Percentiles rank a stretch among this genome's conserved stretches.
These are phyloP conservation scores for Colletotrichum sp. DNA, from an alignment of 2,329 filamentous ascomycete genomes.

Conservation along the genomic window DNA sequence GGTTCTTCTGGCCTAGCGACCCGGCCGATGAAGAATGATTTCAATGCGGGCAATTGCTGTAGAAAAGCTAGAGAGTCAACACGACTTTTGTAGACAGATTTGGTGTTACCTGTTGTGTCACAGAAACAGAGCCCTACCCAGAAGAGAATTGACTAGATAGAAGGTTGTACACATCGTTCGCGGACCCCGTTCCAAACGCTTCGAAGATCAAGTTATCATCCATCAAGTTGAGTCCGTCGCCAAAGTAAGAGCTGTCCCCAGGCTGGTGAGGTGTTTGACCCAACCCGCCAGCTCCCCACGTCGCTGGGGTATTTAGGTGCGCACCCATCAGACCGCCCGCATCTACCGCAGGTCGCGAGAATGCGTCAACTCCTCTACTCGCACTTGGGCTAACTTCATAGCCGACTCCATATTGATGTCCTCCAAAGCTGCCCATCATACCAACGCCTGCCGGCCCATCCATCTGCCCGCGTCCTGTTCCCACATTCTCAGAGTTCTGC, in stretches of 20 bases:
- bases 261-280: not conserved
- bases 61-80: not conserved
- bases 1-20: constrained; percentile 66
- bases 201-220: not conserved
- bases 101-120: not conserved
- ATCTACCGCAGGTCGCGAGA: not conserved
- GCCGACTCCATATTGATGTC: not conserved
- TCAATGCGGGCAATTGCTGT: not conserved
- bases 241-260: not conserved
- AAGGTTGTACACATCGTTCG: not conserved
- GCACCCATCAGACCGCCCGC: not conserved
- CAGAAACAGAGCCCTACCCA: not conserved
- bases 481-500: not conserved
- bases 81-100: not conserved
- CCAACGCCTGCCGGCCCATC: not conserved
- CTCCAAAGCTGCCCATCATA: not conserved
- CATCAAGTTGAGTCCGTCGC: not conserved
- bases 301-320: not conserved
- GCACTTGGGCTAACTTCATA: not conserved
- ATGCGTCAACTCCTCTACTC: not conserved
- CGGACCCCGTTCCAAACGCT: not conserved
- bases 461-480: not conserved
- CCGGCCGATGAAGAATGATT: constrained; percentile 32
- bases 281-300: not conserved
- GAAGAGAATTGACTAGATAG: not conserved